These are phyloP conservation scores for Pseudogymnoascus sp. DNA, from an alignment of 2,329 filamentous ascomycete species.

Conservation along the genomic window DNA sequence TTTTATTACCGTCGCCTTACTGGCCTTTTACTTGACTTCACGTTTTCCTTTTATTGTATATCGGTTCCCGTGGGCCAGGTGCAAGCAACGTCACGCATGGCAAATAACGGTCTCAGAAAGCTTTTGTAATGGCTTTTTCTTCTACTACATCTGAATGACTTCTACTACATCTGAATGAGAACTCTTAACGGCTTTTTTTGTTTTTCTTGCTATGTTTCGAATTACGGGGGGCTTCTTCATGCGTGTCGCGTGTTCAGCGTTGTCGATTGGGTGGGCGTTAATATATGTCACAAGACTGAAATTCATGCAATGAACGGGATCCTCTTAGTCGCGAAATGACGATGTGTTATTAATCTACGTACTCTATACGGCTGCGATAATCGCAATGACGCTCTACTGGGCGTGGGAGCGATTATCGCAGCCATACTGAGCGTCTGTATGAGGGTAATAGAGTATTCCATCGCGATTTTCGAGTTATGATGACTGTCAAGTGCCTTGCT, in stretches of 20 bases:
- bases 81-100: slow-evolving; percentile 2
- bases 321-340: background rate
- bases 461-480: background rate
- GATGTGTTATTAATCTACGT: background rate
- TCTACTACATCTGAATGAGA: background rate
- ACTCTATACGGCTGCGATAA: background rate
- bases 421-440: background rate
- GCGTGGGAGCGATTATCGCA: background rate
- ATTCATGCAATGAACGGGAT: background rate
- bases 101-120: slow-evolving; percentile 15
- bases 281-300: slow-evolving; percentile 4
- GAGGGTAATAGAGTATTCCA: background rate
- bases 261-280: slow-evolving; percentile 1
- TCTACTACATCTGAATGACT: background rate
- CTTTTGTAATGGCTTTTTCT: slow-evolving; percentile 19
- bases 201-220: background rate
- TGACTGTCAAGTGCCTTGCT: background rate
- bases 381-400: background rate
- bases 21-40: background rate
- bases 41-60: background rate
- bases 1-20: background rate
- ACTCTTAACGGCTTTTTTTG: background rate
- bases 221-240: background rate
- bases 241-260: background rate
- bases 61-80: slow-evolving; percentile 4